Evolutionary conservation across 208 protist genomes (phyloP).

Genomic region (Acanthamoeba divionensis): DNA sequence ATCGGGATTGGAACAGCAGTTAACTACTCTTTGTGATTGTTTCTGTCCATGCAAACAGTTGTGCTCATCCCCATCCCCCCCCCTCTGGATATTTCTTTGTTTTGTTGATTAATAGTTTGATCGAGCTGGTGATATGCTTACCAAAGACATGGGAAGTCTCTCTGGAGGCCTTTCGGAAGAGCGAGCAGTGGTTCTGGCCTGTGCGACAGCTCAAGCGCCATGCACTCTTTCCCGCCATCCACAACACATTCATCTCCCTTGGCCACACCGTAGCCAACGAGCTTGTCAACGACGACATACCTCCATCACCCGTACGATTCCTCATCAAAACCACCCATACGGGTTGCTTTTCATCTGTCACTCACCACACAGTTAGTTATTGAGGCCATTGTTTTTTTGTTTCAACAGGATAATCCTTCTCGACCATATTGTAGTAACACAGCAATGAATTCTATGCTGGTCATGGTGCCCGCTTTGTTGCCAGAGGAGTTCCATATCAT

Average conservation of each 20-base stretch:
- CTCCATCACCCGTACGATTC: not conserved
- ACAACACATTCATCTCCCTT: slow-evolving; percentile 25
- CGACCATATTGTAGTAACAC: slow-evolving; percentile 28
- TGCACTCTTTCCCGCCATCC: not conserved
- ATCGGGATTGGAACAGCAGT: too few relatives aligned
- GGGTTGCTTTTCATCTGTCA: too few relatives aligned
- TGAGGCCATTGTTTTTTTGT: too few relatives aligned
- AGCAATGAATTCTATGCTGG: not conserved
- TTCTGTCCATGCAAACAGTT: too few relatives aligned
- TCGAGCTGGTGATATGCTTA: slow-evolving; percentile 18
- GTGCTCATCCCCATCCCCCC: too few relatives aligned
- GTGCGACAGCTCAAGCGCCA: slow-evolving; percentile 23
- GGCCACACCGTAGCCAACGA: slow-evolving; percentile 16
- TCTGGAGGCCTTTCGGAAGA: slow-evolving; percentile 17
- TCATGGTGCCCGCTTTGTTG: not conserved
- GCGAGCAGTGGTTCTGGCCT: slow-evolving; percentile 20
- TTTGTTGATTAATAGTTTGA: not conserved
- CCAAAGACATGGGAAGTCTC: slow-evolving; percentile 32
- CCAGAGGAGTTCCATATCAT: slow-evolving; percentile 37
- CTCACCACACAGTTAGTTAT: too few relatives aligned
- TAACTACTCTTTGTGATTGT: too few relatives aligned
- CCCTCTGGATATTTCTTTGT: not conserved
- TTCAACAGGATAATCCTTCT: slow-evolving; percentile 4
- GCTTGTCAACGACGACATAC: slow-evolving; percentile 26
- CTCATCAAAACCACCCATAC: too few relatives aligned